Conservation (phyloP, 225 moss, liverwort and hornwort species). For the Marchantia polymorpha region DNA sequence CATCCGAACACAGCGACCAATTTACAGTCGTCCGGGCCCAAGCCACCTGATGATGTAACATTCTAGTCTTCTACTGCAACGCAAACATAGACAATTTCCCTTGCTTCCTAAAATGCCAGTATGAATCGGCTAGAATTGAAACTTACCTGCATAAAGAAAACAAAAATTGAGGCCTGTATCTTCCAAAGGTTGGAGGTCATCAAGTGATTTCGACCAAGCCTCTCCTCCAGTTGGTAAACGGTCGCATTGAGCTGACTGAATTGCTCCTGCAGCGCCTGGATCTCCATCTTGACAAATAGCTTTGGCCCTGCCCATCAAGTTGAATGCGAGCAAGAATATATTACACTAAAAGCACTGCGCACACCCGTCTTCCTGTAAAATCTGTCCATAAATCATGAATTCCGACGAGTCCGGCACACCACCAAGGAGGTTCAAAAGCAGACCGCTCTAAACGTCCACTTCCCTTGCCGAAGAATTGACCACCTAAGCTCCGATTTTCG, state of each 20-base stretch:
- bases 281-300: conserved; percentile 24
- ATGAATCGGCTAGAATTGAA: neutral
- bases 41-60: too few species aligned
- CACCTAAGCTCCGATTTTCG: neutral
- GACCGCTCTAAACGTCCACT: neutral
- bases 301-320: conserved; percentile 15
- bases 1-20: too few species aligned
- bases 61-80: too few species aligned
- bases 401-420: neutral
- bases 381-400: neutral
- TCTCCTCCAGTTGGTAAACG: conserved; percentile 17
- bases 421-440: neutral
- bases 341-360: neutral
- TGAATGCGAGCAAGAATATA: neutral
- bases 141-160: conserved; percentile 47
- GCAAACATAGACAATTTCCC: too few species aligned
- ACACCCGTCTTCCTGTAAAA: neutral
- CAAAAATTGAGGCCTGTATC: conserved; percentile 40
- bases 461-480: neutral
- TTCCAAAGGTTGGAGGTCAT: conserved; percentile 39
- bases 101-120: too few species aligned
- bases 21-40: too few species aligned
- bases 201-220: conserved; percentile 1
- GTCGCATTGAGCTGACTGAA: conserved; percentile 31
- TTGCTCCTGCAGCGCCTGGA: conserved; percentile 34